Conservation (phyloP, 108 stramenopile species). For the Fistulifera pelliculosa region DNA sequence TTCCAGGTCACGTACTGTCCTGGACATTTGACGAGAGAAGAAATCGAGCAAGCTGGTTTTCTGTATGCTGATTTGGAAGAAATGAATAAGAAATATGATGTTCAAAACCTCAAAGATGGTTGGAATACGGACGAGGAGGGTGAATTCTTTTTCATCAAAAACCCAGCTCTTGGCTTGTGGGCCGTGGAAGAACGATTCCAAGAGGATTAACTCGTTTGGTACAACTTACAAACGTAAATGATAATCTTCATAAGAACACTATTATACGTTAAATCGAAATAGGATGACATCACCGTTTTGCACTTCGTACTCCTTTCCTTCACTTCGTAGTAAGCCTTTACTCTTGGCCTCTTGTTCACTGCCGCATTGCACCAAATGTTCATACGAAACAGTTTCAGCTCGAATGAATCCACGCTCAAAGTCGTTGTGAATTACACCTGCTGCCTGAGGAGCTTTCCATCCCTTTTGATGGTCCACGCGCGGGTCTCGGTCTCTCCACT, state of each 20-base stretch:
- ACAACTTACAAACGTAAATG: not conserved
- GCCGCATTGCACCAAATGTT: slow-evolving; percentile 83
- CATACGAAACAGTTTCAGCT: slow-evolving; percentile 93
- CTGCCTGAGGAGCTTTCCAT: slow-evolving; percentile 92
- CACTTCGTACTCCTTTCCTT: slow-evolving; percentile 98
- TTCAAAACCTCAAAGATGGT: slow-evolving; percentile 62
- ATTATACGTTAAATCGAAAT: slow-evolving; percentile 96
- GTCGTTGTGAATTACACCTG: slow-evolving; percentile 98
- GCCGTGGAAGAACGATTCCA: slow-evolving; percentile 71
- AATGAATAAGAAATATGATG: slow-evolving; percentile 57
- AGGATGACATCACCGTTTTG: slow-evolving; percentile 97
- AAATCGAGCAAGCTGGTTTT: slow-evolving; percentile 84
- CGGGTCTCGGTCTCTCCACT: slow-evolving; percentile 91
- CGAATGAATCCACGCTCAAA: slow-evolving; percentile 98
- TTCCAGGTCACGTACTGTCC: slow-evolving; percentile 90
- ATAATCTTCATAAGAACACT: not conserved
- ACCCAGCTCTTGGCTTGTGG: slow-evolving; percentile 96
- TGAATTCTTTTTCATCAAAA: slow-evolving; percentile 85
- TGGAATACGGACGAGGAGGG: slow-evolving; percentile 62
- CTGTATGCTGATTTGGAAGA: slow-evolving; percentile 59
- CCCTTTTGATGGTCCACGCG: slow-evolving; percentile 96
- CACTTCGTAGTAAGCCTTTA: slow-evolving; percentile 83
- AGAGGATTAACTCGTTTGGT: not conserved
- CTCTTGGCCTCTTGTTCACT: slow-evolving; percentile 88
- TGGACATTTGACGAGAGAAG: slow-evolving; percentile 71